Conservation (phyloP, 805 yeast species). For the Candida coleopterorum region DNA sequence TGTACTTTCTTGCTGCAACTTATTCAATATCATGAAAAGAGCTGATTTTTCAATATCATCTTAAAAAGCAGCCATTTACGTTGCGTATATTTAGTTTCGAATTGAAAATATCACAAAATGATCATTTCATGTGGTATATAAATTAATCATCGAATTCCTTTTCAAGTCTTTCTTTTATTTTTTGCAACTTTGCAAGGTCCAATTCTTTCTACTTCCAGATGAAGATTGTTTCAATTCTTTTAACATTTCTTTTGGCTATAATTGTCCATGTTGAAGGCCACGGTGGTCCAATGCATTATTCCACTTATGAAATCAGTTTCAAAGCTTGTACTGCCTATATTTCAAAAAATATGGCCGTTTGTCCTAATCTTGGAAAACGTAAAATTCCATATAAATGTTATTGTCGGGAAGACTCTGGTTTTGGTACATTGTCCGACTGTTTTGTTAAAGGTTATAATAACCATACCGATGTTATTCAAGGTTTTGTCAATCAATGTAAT, state of each 20-base stretch:
- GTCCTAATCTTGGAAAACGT: constrained; percentile 9
- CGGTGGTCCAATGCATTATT: constrained; percentile 7
- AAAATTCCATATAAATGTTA: constrained; percentile 10
- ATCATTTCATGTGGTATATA: too few species aligned
- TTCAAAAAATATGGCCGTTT: constrained; percentile 11
- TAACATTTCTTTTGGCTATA: constrained; percentile 1
- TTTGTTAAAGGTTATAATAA: constrained; percentile 19
- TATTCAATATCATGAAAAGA: background rate
- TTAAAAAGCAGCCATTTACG: constrained; percentile 6
- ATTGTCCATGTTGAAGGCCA: background rate
- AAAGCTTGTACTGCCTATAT: constrained; percentile 13
- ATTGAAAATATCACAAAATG: background rate
- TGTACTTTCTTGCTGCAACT: background rate
- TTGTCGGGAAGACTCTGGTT: constrained; percentile 15
- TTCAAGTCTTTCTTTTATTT: too few species aligned
- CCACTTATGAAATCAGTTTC: constrained; percentile 10
- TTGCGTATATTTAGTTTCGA: background rate
- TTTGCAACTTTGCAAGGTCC: background rate
- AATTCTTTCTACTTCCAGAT: background rate
- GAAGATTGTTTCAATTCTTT: background rate
- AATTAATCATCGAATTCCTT: too few species aligned
- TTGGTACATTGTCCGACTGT: constrained; percentile 19
- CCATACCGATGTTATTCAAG: constrained; percentile 11
- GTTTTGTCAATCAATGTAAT: constrained; percentile 12
- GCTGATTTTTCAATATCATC: background rate